Conservation (phyloP, 176 grass and related monocot genomes). For the Rhynchospora tenuis region DNA sequence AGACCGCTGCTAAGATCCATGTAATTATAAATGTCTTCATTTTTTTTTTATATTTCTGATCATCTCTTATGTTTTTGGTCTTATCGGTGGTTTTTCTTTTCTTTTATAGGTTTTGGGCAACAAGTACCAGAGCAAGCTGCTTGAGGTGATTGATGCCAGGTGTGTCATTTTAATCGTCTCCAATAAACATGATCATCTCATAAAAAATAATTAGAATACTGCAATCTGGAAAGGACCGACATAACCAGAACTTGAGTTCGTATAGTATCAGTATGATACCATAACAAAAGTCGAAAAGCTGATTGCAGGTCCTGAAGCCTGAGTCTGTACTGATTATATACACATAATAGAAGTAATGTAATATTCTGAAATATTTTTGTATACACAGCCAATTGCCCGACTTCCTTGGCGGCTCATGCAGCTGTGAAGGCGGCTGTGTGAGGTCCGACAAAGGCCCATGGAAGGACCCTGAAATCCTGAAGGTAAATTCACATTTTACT, state of each 20-base stretch:
- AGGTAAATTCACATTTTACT: slow-evolving; percentile 35
- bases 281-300: neutral
- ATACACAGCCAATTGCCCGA: slow-evolving; percentile 76
- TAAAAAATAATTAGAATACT: neutral
- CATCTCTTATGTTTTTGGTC: neutral
- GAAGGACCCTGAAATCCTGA: slow-evolving; percentile 80
- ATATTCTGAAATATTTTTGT: neutral
- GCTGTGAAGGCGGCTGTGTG: slow-evolving; percentile 80
- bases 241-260: neutral
- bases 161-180: slow-evolving; percentile 6
- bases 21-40: slow-evolving; percentile 27
- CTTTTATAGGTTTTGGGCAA: slow-evolving; percentile 66
- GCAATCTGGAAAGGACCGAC: neutral
- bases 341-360: neutral
- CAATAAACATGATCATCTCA: neutral
- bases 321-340: neutral
- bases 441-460: slow-evolving; percentile 95
- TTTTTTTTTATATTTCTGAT: neutral
- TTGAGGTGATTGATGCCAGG: slow-evolving; percentile 95
- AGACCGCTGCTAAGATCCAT: slow-evolving; percentile 92
- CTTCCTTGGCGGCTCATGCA: slow-evolving; percentile 88
- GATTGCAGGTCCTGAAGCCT: neutral
- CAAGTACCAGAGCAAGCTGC: slow-evolving; percentile 91
- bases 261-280: neutral
- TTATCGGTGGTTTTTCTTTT: neutral